Base-by-base conservation (phyloP, 1,139 yeast genomes). In the Geotrichum citri-aurantii region DNA sequence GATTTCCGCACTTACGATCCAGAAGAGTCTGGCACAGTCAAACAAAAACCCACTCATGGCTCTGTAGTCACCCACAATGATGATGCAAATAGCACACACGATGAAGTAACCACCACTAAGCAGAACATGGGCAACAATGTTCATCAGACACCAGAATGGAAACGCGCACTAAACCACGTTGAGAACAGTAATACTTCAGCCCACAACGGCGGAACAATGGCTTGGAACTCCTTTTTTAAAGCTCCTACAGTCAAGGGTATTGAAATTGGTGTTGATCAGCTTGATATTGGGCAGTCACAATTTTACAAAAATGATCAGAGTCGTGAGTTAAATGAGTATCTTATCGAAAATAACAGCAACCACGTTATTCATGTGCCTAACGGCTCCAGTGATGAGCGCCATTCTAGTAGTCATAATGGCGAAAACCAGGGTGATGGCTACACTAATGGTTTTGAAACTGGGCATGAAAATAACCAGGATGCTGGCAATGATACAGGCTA, bases 131-230 rank as follows among this genome's bases (percentile, higher is more conserved):
- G n/a, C 11, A 54, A 26, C 2, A 52, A 31, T 40, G 11, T 2
- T 8, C 33, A 52, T 14, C 31, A n/a, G 8, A 52, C 56, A 7
- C 56, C 59, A 24, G 37, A 56, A 52, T 56, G 59, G 59, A 56
- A 51, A 29, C 26, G 42, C 11, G 59, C 56, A 8, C 23, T 52
- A 19, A 47, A 49, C 14, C 33, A 49, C 11, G n/a, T 19, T 29
- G 52, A 46, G 48, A 27, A 50, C 44, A 14, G 26, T 47, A 49
- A 21, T 10, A 23, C 7, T n/a, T 5, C n/a, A n/a, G 14, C 12
- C 37, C 17, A 24, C 19, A 33, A 33, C 29, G 31, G 48, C 23
- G 46, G 48, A 26, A 12, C 27, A 12, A 37, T 21, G 47, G 33
- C 42, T 10, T 52, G 55, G 55, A 52, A 52, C 50, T 26, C 31